Percentiles rank a stretch among this genome's conserved stretches.
These are phyloP conservation scores for Colletotrichum spaethianum DNA, from an alignment of 2,329 filamentous ascomycete species.

Conservation along the genomic window DNA sequence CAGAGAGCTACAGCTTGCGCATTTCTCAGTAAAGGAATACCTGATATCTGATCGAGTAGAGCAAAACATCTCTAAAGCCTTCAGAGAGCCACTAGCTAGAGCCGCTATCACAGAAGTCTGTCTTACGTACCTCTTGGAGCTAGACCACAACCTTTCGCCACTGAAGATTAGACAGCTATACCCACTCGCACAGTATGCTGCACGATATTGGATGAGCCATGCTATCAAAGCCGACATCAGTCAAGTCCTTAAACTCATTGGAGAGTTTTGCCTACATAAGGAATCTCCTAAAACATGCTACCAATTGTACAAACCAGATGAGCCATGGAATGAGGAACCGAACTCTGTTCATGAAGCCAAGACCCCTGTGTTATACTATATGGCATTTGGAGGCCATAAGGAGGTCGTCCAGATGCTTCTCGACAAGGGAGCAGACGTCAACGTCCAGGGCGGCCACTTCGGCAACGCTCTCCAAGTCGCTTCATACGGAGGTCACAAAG, in stretches of 20 bases:
- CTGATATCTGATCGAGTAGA: conserved; percentile 24
- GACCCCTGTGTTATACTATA: neutral
- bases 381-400: neutral
- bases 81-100: neutral
- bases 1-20: conserved; percentile 44
- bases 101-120: neutral
- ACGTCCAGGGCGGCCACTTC: too few species aligned
- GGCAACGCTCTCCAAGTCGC: too few species aligned
- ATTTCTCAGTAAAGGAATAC: conserved; percentile 48
- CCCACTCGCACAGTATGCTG: conserved; percentile 41
- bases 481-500: too few species aligned
- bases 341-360: too few species aligned
- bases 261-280: neutral
- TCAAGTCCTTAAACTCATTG: neutral
- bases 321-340: neutral
- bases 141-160: neutral
- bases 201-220: conserved; percentile 41
- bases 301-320: neutral
- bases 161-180: neutral
- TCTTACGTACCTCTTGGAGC: conserved; percentile 6
- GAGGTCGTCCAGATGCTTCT: conserved; percentile 10
- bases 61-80: neutral
- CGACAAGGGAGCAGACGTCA: conserved; percentile 26
- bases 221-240: neutral
- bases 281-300: neutral